Base-by-base conservation (phyloP, 2,329 filamentous ascomycete species). In the Cladosporium sphaerospermum region DNA sequence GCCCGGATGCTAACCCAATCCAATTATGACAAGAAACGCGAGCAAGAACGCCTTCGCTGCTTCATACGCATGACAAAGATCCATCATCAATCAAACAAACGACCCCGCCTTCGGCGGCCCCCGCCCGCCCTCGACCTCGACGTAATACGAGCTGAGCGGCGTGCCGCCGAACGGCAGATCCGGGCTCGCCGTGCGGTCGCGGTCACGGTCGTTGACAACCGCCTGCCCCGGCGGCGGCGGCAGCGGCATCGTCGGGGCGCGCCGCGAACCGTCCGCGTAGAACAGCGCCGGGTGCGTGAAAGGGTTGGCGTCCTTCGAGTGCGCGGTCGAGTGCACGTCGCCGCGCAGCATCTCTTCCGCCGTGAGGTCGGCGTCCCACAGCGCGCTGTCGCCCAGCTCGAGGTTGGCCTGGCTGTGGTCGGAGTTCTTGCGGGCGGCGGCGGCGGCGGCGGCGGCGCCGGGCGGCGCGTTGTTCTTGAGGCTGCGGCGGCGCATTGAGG, bases 241-340 rank as follows among this genome's bases (percentile, higher is more conserved):
- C 7, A 37, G 31, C 3, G 48, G 48, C 8, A 47, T 37, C 28
- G 11, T 43, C n/a, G 48, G 18, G 4, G 32, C 19, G 16, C 45
- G 45, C 10, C 51, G 37, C 4, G 51, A 41, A 11, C 57, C 36
- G 36, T 53, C 33, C 4, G 39, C 44, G 32, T 51, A 61, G 54
- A 57, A 61, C 37, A 61, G 37, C 14, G 53, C 47, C 16, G 59
- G 59, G 39, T 61, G 59, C 13, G 59, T 61, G 34, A 46, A 49
- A 2, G 55, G 55, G 7, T 53, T 52, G 10, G 53, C 43, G 13
- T 54, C n/a, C 49, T 56, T 50, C 31, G 18, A 47, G 41, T 39
- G 44, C 13, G 11, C 37, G 16, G 7, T 55, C 42, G 32, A 40
- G 13, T 37, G 34, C 31, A 36, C 51, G 36, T 50, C 51, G 23